These are phyloP conservation scores for Falciphora oryzae DNA, from an alignment of 2,329 filamentous ascomycete species.

Conservation along the genomic window DNA sequence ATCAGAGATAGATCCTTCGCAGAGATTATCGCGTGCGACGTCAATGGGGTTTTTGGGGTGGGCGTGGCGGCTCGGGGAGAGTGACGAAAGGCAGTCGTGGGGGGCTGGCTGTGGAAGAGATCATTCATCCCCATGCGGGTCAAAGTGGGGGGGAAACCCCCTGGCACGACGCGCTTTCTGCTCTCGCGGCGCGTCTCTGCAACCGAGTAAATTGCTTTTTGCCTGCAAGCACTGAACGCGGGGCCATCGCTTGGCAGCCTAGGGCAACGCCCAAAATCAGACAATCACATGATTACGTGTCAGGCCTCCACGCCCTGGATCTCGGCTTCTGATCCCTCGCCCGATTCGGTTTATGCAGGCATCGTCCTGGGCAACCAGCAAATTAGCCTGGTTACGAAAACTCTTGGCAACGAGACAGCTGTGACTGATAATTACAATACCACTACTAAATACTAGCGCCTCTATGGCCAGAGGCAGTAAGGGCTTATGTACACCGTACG, in stretches of 20 bases:
- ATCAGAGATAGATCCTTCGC: neutral
- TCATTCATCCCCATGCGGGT: neutral
- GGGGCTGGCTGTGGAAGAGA: neutral
- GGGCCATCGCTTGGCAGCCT: too few species aligned
- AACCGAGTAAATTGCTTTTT: too few species aligned
- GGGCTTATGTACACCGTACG: neutral
- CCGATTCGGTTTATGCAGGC: neutral
- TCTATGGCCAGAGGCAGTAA: neutral
- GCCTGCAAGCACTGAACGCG: neutral
- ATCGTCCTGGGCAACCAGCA: neutral
- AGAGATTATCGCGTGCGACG: neutral
- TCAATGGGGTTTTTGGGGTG: neutral
- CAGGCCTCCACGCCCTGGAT: neutral
- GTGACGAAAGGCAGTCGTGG: constrained; percentile 1
- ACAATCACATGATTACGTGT: neutral
- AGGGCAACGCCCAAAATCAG: neutral
- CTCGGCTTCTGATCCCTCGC: neutral
- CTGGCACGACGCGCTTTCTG: neutral
- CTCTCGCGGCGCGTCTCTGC: neutral
- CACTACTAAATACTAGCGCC: neutral
- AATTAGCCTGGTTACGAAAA: neutral
- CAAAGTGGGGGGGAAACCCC: neutral
- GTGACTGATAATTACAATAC: neutral
- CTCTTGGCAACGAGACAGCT: neutral
- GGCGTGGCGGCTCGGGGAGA: neutral